Conservation (phyloP, 331 rosid species). For the Acacia pycnantha region DNA sequence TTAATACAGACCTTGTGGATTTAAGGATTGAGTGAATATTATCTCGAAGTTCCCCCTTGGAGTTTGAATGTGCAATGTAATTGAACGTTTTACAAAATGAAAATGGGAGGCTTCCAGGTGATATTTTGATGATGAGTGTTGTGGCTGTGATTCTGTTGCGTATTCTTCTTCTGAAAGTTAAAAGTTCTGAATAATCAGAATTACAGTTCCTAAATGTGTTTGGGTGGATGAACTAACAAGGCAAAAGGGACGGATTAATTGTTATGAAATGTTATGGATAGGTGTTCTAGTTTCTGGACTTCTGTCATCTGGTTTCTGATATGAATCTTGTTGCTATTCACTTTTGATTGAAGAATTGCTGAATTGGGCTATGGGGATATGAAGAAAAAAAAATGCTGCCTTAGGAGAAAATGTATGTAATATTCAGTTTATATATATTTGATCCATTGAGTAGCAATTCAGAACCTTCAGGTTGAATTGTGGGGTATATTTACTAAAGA, state of each 20-base stretch:
- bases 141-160: constrained; percentile 16
- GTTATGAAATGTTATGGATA: neutral
- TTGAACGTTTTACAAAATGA: neutral
- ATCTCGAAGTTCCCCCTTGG: constrained; percentile 3
- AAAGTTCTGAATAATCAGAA: constrained; percentile 3
- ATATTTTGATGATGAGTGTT: neutral
- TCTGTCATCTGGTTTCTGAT: neutral
- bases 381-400: neutral
- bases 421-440: neutral
- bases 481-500: neutral
- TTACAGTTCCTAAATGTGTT: constrained; percentile 1
- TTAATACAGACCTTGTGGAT: neutral
- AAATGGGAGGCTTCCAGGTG: neutral
- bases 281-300: constrained; percentile 6
- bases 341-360: neutral
- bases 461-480: neutral
- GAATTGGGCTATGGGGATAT: neutral
- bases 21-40: neutral
- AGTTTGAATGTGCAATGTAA: constrained; percentile 7
- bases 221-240: neutral
- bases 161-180: neutral
- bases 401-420: neutral
- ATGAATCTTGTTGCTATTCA: constrained; percentile 3
- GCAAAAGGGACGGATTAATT: neutral
- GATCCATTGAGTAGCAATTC: neutral